Conservation (phyloP, 2,329 filamentous ascomycete genomes). For the Capronia americana region DNA sequence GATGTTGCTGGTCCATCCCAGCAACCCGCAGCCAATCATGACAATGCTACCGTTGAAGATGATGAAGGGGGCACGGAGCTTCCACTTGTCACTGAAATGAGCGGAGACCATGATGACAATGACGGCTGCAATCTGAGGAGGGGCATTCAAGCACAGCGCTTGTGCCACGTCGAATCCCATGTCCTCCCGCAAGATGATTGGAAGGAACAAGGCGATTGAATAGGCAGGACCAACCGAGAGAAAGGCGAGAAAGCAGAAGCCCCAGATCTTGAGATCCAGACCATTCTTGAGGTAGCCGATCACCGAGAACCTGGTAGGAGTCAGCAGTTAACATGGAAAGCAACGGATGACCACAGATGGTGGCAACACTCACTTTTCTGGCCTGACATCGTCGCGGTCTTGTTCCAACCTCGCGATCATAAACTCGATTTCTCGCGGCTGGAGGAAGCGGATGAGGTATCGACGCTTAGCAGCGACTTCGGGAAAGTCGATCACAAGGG, state of each 20-base stretch:
- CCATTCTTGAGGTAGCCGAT: conserved; percentile 56
- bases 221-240: conserved; percentile 77
- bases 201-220: conserved; percentile 78
- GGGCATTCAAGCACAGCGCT: conserved; percentile 74
- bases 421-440: conserved; percentile 32
- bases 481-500: conserved; percentile 49
- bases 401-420: conserved; percentile 56
- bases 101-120: conserved; percentile 14
- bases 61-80: conserved; percentile 63
- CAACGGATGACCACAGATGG: background rate
- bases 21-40: conserved; percentile 7
- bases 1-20: conserved; percentile 63
- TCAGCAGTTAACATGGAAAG: background rate
- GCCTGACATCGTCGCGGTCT: conserved; percentile 60
- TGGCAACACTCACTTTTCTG: conserved; percentile 42
- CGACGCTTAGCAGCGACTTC: conserved; percentile 41
- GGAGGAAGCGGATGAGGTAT: conserved; percentile 41
- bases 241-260: conserved; percentile 58
- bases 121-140: conserved; percentile 64
- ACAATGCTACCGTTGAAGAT: conserved; percentile 1
- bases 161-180: conserved; percentile 70
- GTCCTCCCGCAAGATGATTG: conserved; percentile 69
- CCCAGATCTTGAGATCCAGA: conserved; percentile 61
- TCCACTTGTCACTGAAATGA: conserved; percentile 6
- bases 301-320: conserved; percentile 1